A percentile compares a stretch with the other conserved stretches of the same genome.
Evolutionary conservation across 2,329 filamentous ascomycete species (phyloP).

Genomic region (Decorospora gaudefroyi): DNA sequence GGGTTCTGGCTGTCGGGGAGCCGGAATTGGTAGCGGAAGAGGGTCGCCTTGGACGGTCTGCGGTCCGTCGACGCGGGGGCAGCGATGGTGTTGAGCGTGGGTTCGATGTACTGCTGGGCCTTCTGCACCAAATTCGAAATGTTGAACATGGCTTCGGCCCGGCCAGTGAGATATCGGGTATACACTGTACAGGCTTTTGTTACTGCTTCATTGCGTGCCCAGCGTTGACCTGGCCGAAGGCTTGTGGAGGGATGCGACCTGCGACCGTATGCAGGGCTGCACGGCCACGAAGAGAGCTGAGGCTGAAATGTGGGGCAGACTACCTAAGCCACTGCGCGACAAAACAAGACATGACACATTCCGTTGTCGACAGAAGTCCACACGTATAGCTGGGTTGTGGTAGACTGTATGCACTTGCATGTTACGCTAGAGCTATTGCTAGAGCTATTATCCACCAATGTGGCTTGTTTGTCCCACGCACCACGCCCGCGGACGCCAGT

Average conservation of each 20-base stretch:
- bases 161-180: slow-evolving; percentile 22
- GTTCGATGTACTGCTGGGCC: slow-evolving; percentile 93
- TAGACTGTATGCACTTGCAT: too few relatives aligned
- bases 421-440: too few relatives aligned
- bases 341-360: neutral
- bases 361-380: too few relatives aligned
- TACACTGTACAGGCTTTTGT: slow-evolving; percentile 9
- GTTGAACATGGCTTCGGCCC: slow-evolving; percentile 50
- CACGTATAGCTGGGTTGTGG: too few relatives aligned
- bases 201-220: slow-evolving; percentile 38
- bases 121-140: slow-evolving; percentile 87
- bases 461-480: too few relatives aligned
- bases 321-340: neutral
- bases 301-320: slow-evolving; percentile 8
- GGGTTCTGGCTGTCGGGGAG: slow-evolving; percentile 90
- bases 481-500: too few relatives aligned
- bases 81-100: slow-evolving; percentile 67
- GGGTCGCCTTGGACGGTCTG: slow-evolving; percentile 84
- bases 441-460: neutral
- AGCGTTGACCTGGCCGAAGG: slow-evolving; percentile 17
- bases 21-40: slow-evolving; percentile 96
- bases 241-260: slow-evolving; percentile 18
- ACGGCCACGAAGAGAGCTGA: slow-evolving; percentile 17
- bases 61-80: slow-evolving; percentile 71
- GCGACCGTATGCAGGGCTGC: slow-evolving; percentile 20